Percentiles rank a stretch among this genome's conserved stretches.
These are phyloP conservation scores for Zymoseptoria passerinii DNA, from an alignment of 2,329 filamentous ascomycete genomes.

Conservation along the genomic window DNA sequence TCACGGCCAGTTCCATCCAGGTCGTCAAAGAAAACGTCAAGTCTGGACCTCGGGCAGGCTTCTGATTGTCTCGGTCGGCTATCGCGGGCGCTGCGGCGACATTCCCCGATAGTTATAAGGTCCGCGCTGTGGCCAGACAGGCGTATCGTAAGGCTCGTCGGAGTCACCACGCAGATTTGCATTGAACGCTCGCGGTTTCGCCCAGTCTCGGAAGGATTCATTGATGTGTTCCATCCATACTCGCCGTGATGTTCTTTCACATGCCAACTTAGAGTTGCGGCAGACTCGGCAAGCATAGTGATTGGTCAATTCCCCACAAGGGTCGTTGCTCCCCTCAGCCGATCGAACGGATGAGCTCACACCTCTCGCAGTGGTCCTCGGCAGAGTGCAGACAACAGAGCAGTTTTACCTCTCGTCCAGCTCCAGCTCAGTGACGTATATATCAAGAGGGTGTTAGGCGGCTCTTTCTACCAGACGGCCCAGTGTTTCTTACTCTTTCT, in stretches of 20 bases:
- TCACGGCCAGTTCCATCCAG: background rate
- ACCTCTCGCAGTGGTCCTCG: constrained; percentile 8
- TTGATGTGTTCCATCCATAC: constrained; percentile 1
- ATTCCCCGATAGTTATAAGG: background rate
- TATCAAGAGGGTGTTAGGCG: constrained; percentile 9
- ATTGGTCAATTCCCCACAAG: constrained; percentile 1
- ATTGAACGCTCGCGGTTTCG: background rate
- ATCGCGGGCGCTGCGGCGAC: constrained; percentile 10
- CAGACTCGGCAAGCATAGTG: background rate
- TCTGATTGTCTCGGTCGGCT: constrained; percentile 8
- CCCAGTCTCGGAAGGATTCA: constrained; percentile 1
- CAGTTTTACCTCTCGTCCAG: background rate
- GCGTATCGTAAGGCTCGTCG: background rate
- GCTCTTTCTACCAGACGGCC: constrained; percentile 4
- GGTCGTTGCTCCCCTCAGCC: constrained; percentile 3
- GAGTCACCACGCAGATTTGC: constrained; percentile 5
- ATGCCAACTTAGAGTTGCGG: constrained; percentile 2
- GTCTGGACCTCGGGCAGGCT: background rate
- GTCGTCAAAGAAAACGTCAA: background rate
- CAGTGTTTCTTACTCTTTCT: constrained; percentile 1
- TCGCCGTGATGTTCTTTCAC: constrained; percentile 4
- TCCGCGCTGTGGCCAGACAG: background rate
- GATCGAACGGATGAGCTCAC: constrained; percentile 3
- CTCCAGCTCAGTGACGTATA: constrained; percentile 17
- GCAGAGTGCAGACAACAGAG: background rate